Evolutionary conservation across 2,329 filamentous ascomycete genomes (phyloP).

Genomic region (Huntiella omanensis): DNA sequence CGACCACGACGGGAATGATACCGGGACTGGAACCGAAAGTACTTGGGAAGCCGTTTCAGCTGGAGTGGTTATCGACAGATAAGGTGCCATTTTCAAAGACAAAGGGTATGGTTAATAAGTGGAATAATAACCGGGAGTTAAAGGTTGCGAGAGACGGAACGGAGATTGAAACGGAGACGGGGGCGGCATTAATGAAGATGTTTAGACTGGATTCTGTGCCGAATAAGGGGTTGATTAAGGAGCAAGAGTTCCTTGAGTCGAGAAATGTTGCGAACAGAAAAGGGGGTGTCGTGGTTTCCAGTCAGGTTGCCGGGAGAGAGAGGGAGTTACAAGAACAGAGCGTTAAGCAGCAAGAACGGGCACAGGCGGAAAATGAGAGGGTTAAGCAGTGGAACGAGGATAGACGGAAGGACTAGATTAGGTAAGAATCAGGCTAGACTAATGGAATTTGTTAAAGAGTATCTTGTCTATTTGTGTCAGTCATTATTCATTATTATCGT

Average conservation of each 20-base stretch:
- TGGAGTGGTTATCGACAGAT: conserved; percentile 76
- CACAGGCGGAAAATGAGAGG: too few relatives aligned
- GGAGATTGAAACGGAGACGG: conserved; percentile 70
- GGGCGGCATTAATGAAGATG: conserved; percentile 55
- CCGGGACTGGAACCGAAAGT: not conserved
- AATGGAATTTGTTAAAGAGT: not conserved
- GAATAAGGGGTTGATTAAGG: not conserved
- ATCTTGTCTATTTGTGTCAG: not conserved
- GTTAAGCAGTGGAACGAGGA: too few relatives aligned
- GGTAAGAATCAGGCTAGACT: too few relatives aligned
- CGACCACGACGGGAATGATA: not conserved
- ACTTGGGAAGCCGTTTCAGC: conserved; percentile 64
- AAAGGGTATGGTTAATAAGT: conserved; percentile 71
- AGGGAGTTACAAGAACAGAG: too few relatives aligned
- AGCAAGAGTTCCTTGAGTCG: not conserved
- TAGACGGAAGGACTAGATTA: too few relatives aligned
- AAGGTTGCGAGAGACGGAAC: conserved; percentile 93
- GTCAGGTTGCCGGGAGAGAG: too few relatives aligned
- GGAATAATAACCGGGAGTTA: conserved; percentile 88
- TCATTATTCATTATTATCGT: not conserved
- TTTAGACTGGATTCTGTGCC: conserved; percentile 30
- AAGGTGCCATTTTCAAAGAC: conserved; percentile 79
- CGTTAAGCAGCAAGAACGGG: too few relatives aligned
- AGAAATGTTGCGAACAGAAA: not conserved
- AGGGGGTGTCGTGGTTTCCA: too few relatives aligned